Evolutionary conservation across 140 eudicot genomes (phyloP).

Genomic region (Erigeron philadelphicus): DNA sequence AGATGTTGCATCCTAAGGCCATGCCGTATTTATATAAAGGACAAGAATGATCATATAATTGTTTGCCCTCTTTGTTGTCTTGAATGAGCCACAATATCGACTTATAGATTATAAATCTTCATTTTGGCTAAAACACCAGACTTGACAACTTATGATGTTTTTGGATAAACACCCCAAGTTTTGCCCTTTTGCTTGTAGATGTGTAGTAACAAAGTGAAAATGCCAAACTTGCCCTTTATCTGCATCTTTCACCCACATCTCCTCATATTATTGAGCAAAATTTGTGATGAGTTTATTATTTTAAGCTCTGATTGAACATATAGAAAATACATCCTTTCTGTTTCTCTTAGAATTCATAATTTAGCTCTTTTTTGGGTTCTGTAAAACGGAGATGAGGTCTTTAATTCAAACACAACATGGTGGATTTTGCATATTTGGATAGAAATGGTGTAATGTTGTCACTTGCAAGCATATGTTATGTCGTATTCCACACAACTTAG

Average conservation of each 20-base stretch:
- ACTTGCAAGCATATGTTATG: background rate
- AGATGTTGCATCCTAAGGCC: no score
- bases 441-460: background rate
- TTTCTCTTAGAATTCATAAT: background rate
- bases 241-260: background rate
- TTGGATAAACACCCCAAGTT: constrained; percentile 7
- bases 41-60: no score
- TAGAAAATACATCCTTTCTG: background rate
- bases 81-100: background rate
- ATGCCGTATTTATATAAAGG: no score
- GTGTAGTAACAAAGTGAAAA: background rate
- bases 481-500: background rate
- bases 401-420: background rate
- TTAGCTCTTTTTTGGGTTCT: constrained; percentile 14
- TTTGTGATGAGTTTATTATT: background rate
- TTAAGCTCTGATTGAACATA: background rate
- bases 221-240: background rate
- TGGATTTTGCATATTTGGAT: background rate
- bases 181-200: background rate
- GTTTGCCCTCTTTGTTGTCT: background rate
- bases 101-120: background rate
- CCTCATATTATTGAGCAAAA: background rate
- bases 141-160: background rate
- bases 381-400: constrained; percentile 3
- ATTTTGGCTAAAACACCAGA: background rate